Base-by-base conservation (phyloP, 106 monocot genomes). In the Vanilla planifolia region DNA sequence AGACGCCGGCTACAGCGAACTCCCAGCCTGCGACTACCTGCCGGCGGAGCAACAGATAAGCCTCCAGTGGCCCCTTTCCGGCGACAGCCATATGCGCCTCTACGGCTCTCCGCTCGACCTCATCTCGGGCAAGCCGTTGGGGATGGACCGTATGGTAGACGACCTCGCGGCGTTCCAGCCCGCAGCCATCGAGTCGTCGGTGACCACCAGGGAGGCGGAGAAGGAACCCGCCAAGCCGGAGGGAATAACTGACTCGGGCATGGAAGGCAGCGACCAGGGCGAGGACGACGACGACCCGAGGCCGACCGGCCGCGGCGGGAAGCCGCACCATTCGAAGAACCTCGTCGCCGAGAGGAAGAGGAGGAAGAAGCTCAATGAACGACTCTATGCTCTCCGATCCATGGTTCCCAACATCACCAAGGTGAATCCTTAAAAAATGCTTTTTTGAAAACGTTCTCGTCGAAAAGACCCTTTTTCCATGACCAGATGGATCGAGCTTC, bases 341-440 rank as follows among this genome's bases (percentile, higher is more conserved):
- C 74, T 96, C 2, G 34, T 77, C 17, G 96, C 96, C 0, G 96
- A 96, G 72, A 76, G 96, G 70, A 81, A 43, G 71, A 61, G 96
- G 51, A 74, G 96, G 74, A 91, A 96, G 87, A 96, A 96, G 74
- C 90, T 96, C 21, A 96, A 96, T 58, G 91, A 82, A 30, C 64
- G 87, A 33, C 91, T 96, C 16, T 91, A 71, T 19, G 55, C 58
- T 1, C 74, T 96, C 0, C 73, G 96, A 5, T 71, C 96, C 2
- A 61, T 96, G 35, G 96, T 96, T 34, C 96, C 96, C 1, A 91
- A 91, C 50, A 96, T 96, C 59, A 81, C 78, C 36, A 95, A 95
- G 94, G 94, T 83, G 1, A 55, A 13, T 20, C 1, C 17, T 8
- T 48, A n/a, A n/a, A n/a, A n/a, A n/a, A n/a, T n/a, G n/a, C n/a